Evolutionary conservation across 2,329 filamentous ascomycete species (phyloP), one percentile per base, ranked within the genome.

Genomic region (Apiospora aurea): DNA sequence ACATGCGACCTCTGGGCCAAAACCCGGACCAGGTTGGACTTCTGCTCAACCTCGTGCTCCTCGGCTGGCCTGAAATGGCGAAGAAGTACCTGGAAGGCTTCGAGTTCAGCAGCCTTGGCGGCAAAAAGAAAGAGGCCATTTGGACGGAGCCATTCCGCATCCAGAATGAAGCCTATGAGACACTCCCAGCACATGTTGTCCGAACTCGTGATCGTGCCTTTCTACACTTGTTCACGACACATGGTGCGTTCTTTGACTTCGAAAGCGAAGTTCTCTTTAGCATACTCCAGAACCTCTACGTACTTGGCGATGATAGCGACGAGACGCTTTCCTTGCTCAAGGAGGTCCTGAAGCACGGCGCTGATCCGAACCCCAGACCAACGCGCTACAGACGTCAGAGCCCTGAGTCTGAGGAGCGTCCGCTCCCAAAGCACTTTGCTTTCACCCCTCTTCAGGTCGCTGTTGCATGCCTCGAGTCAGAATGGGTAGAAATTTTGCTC

Each of bases 391-490:
- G 38, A 47, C 29, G 13, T 21, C 21, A 16, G 10, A 41, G 10
- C 24, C 47, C 46, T 38, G 34, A 26, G 2, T 11, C n/a, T n/a
- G 26, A 47, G n/a, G 21, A n/a, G 10, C 43, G 6, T 18, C 44
- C 21, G 14, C 7, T 29, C 3, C 41, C 38, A 13, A 21, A n/a
- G 5, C 21, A 43, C 3, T 71, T 71, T 24, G 70, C 70, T 16
- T 77, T 72, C 68, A 77, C 75, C 2, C 76, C 76, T 13, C 71
- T 77, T 29, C 75, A 77, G 43, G 38, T 53, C n/a, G 75, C 76
- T 29, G 73, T 75, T 2, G n/a, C 34, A 4, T 64, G 69, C 21
- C 73, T 76, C 4, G 76, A 77, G 53, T 69, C 74, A 67, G 38
- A 73, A 18, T 75, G 75, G 76, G 75, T 76, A 0, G 73, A 74